Evolutionary conservation across 1,284 basidiomycete genomes (phyloP).

Genomic region (Malassezia slooffiae): DNA sequence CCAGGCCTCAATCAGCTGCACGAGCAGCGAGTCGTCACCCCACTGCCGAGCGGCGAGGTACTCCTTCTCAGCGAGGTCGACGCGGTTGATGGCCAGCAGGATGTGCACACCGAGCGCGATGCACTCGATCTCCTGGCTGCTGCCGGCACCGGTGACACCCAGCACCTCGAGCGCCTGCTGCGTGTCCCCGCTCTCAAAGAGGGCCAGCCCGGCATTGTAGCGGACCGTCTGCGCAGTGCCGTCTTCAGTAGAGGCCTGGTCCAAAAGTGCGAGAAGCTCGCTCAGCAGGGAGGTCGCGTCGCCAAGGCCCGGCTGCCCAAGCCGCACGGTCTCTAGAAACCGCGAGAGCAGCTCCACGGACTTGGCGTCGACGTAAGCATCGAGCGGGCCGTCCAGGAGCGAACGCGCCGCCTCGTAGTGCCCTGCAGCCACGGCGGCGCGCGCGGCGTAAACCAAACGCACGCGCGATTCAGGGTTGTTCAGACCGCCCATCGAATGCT

Average conservation of each 20-base stretch:
- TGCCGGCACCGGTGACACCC: conserved; percentile 18
- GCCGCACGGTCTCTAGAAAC: too few relatives aligned
- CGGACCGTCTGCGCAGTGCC: conserved; percentile 26
- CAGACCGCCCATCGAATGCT: conserved; percentile 9
- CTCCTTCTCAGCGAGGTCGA: conserved; percentile 39
- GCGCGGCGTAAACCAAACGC: conserved; percentile 36
- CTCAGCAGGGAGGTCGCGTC: too few relatives aligned
- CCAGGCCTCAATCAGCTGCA: conserved; percentile 44
- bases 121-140: conserved; percentile 34
- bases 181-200: conserved; percentile 28
- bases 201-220: conserved; percentile 25
- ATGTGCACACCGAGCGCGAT: conserved; percentile 43
- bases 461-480: conserved; percentile 18
- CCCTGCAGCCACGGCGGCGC: conserved; percentile 31
- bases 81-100: conserved; percentile 36
- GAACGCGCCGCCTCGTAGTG: conserved; percentile 27
- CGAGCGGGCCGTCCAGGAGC: conserved; percentile 21
- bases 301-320: too few relatives aligned
- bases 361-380: conserved; percentile 13
- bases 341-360: too few relatives aligned
- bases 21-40: conserved; percentile 43
- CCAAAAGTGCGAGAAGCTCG: too few relatives aligned
- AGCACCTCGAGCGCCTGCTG: conserved; percentile 37
- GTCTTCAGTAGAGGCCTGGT: too few relatives aligned
- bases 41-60: conserved; percentile 35